Evolutionary conservation across 208 protist genomes (phyloP).

Genomic region (Leptomonas pyrrhocoris): DNA sequence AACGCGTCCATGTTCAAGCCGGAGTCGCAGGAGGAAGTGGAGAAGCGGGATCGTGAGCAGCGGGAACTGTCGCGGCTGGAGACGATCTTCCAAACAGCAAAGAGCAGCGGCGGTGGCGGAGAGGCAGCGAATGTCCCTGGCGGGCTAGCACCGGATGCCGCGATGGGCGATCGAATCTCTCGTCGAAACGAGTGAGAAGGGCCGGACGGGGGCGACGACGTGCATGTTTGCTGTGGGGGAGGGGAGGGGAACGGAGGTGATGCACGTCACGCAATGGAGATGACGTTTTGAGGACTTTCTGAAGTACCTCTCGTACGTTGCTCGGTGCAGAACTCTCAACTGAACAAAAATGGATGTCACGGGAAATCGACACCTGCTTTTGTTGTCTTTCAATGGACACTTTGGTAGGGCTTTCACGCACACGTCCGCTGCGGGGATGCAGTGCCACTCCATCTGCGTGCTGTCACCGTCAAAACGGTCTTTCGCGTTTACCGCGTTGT

Average conservation of each 20-base stretch:
- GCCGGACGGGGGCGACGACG: background rate
- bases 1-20: constrained; percentile 60
- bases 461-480: too few relatives aligned
- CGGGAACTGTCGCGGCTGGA: constrained; percentile 70
- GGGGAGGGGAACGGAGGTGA: background rate
- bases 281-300: too few relatives aligned
- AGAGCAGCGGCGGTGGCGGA: constrained; percentile 2
- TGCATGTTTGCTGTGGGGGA: background rate
- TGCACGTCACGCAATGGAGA: background rate
- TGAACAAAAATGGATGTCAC: too few relatives aligned
- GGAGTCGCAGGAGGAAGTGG: constrained; percentile 57
- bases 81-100: constrained; percentile 69
- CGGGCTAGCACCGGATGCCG: constrained; percentile 6
- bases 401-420: too few relatives aligned
- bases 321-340: too few relatives aligned
- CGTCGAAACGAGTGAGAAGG: constrained; percentile 17
- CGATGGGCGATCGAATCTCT: constrained; percentile 23
- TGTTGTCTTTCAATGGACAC: too few relatives aligned
- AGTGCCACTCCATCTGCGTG: too few relatives aligned
- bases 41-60: constrained; percentile 33
- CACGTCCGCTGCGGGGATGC: too few relatives aligned
- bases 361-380: too few relatives aligned
- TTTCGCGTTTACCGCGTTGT: too few relatives aligned
- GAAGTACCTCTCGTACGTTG: too few relatives aligned
- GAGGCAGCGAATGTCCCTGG: background rate